Percentiles rank a stretch among this genome's conserved stretches.
Conservation (phyloP, 1,284 basidiomycete species). For the Peniophora sp. region DNA sequence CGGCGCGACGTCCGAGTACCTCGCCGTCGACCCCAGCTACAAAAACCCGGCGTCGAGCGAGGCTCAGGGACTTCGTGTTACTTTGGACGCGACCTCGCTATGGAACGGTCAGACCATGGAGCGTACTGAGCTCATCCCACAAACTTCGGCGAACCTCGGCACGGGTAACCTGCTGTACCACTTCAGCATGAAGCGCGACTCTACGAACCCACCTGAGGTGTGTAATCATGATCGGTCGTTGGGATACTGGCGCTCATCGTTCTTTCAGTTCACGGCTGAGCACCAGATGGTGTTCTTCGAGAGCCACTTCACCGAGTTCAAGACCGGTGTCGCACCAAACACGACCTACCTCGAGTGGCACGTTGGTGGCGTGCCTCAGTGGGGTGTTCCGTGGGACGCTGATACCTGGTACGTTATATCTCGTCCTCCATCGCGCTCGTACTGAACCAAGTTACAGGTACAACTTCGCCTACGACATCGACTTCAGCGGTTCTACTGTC, state of each 20-base stretch:
- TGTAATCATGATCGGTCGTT: slow-evolving; percentile 10
- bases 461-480: slow-evolving; percentile 58
- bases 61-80: slow-evolving; percentile 44
- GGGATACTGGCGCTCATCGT: neutral
- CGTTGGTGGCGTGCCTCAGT: slow-evolving; percentile 38
- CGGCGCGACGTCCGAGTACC: slow-evolving; percentile 43
- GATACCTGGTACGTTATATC: slow-evolving; percentile 38
- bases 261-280: slow-evolving; percentile 36
- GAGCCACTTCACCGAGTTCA: slow-evolving; percentile 59
- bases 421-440: neutral
- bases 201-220: slow-evolving; percentile 46
- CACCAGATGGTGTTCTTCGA: slow-evolving; percentile 60
- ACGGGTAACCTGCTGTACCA: slow-evolving; percentile 59
- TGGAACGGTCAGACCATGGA: slow-evolving; percentile 41
- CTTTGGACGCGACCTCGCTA: slow-evolving; percentile 43
- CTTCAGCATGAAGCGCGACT: slow-evolving; percentile 45
- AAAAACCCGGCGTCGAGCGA: slow-evolving; percentile 57
- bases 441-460: slow-evolving; percentile 42
- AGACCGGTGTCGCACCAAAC: slow-evolving; percentile 48
- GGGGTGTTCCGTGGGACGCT: slow-evolving; percentile 43
- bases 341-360: slow-evolving; percentile 46
- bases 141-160: slow-evolving; percentile 49
- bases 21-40: slow-evolving; percentile 42
- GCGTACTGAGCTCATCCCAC: slow-evolving; percentile 47
- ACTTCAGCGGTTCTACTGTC: slow-evolving; percentile 42